A percentile compares a stretch with the other conserved stretches of the same genome.
Evolutionary conservation across 345 rosid genomes (phyloP).

Genomic region (Camelina hispida): DNA sequence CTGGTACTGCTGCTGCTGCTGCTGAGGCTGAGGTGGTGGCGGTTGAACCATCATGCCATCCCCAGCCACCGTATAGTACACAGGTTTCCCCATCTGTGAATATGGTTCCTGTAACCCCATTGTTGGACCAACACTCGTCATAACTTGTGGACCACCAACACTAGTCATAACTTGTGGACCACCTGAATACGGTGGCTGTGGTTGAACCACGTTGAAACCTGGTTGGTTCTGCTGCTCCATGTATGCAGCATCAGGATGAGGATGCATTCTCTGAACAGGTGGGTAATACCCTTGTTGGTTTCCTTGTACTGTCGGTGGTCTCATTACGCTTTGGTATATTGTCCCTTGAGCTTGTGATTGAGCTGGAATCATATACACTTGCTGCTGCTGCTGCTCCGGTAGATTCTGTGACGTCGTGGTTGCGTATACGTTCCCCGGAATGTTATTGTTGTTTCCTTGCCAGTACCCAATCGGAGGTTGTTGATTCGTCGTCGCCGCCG

Average conservation of each 20-base stretch:
- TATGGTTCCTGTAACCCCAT: conserved; percentile 37
- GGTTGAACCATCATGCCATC: conserved; percentile 45
- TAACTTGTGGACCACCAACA: not conserved
- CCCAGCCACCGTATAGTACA: conserved; percentile 40
- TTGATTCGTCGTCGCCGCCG: conserved; percentile 28
- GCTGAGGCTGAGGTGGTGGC: conserved; percentile 5
- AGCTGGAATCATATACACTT: conserved; percentile 58
- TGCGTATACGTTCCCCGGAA: conserved; percentile 49
- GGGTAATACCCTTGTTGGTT: conserved; percentile 78
- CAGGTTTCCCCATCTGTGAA: conserved; percentile 41
- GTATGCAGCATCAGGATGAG: conserved; percentile 64
- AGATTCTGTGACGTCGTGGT: conserved; percentile 47
- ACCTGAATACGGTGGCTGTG: conserved; percentile 43
- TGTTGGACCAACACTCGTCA: conserved; percentile 17
- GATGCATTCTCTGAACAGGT: conserved; percentile 57
- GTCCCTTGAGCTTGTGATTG: conserved; percentile 56
- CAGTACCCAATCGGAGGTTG: conserved; percentile 61
- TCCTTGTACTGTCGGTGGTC: conserved; percentile 59
- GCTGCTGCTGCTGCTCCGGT: conserved; percentile 59
- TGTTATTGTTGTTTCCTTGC: conserved; percentile 73
- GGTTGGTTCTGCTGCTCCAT: conserved; percentile 66
- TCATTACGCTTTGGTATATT: conserved; percentile 46
- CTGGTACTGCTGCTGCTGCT: conserved; percentile 41
- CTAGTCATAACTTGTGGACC: conserved; percentile 41
- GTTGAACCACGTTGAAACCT: conserved; percentile 64